Conservation (phyloP, 2,329 filamentous ascomycete species). For the Phyllosticta capitalensis region DNA sequence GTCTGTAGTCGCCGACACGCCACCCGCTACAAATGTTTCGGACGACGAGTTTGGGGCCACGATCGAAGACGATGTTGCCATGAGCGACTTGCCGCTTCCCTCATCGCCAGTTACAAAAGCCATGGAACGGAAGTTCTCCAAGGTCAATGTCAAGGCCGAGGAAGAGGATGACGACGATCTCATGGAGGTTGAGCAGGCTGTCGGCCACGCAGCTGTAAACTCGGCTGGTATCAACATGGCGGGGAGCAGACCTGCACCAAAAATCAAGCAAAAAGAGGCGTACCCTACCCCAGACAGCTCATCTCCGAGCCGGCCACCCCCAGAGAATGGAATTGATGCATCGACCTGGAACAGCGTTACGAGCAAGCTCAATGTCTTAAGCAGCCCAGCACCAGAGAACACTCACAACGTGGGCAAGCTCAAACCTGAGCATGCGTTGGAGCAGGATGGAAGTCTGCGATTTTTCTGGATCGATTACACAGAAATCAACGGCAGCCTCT, state of each 20-base stretch:
- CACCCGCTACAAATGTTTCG: slow-evolving; percentile 28
- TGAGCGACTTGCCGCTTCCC: slow-evolving; percentile 68
- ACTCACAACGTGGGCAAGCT: slow-evolving; percentile 66
- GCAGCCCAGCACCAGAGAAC: slow-evolving; percentile 56
- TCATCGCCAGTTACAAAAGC: slow-evolving; percentile 81
- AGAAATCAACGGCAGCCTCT: slow-evolving; percentile 82
- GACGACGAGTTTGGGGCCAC: slow-evolving; percentile 46
- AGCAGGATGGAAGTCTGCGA: slow-evolving; percentile 80
- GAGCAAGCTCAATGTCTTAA: slow-evolving; percentile 75
- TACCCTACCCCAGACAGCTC: slow-evolving; percentile 66
- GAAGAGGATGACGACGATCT: slow-evolving; percentile 68
- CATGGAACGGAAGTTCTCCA: slow-evolving; percentile 55
- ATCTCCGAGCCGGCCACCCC: slow-evolving; percentile 56
- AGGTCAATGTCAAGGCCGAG: slow-evolving; percentile 47
- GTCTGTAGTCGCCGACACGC: slow-evolving; percentile 32
- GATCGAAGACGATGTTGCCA: slow-evolving; percentile 58
- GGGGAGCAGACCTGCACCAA: slow-evolving; percentile 68
- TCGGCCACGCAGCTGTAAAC: slow-evolving; percentile 53
- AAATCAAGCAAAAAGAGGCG: slow-evolving; percentile 53
- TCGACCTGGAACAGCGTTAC: slow-evolving; percentile 84
- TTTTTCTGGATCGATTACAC: slow-evolving; percentile 98
- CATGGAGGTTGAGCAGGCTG: slow-evolving; percentile 76
- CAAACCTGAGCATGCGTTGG: slow-evolving; percentile 73
- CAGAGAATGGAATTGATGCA: slow-evolving; percentile 57
- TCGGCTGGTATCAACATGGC: slow-evolving; percentile 73